Evolutionary conservation across 331 rosid genomes (phyloP), one percentile per base, ranked within the genome.

Genomic region (Dryas integrifolia): DNA sequence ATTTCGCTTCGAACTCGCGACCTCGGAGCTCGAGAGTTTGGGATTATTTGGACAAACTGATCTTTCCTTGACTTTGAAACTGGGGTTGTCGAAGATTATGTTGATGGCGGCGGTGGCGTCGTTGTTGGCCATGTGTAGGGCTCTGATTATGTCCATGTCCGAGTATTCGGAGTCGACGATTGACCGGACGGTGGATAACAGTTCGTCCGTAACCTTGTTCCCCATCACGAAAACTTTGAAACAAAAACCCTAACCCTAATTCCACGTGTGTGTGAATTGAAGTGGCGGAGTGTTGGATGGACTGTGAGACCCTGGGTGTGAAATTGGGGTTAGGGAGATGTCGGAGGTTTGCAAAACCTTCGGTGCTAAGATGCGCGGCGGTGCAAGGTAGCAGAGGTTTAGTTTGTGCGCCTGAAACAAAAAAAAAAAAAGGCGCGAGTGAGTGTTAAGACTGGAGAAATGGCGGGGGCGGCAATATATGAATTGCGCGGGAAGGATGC

Each of bases 91-190:
- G 70, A 91, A 91, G 59, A 94, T 84, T 66, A 94, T 86, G 76
- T 94, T 94, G 66, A 94, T 91, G 58, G 98, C 98, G 7, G 95
- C 96, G 24, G 96, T 91, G 82, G 83, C 85, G 82, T 94, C 96
- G 80, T 91, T 89, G 64, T 91, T 88, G 68, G 96, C 95, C 91
- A 91, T 60, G 82, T 94, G 97, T 0, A 94, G 86, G 58, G 98
- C 97, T 88, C 98, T 86, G 82, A 89, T 78, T 48, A 91, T 81
- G 67, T 94, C 98, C 98, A 89, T 94, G 58, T 94, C 94, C 53
- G 90, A 74, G 81, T 85, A 91, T 50, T 84, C 95, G 15, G 88
- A 72, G 55, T 92, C 96, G 18, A 94, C 89, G 47, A 91, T 80
- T 73, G 97, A 85, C 53, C 92, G 88, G 72, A 94, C 88, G 75